phyloP scores from a whole-genome alignment of 2,329 filamentous ascomycete genomes.

The Pseudogymnoascus pannorum region DNA sequence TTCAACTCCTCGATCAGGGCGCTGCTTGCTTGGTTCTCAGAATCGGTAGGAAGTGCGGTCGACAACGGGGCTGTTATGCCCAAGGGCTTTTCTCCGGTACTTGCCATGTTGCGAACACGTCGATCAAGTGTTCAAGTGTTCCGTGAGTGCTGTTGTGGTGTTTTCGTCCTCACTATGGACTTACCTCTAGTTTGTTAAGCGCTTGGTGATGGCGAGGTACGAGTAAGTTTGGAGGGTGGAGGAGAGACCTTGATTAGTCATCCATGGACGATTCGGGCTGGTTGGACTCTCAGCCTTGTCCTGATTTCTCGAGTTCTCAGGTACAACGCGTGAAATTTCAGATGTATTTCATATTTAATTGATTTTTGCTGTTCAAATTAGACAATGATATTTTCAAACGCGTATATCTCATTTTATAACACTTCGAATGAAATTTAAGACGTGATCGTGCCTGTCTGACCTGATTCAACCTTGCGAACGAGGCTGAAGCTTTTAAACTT shows the following conservation, averaged over 20 bases:
- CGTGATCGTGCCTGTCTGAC: not conserved
- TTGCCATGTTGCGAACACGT: conserved; percentile 21
- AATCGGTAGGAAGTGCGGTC: conserved; percentile 62
- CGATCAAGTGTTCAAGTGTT: conserved; percentile 6
- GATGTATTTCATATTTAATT: not conserved
- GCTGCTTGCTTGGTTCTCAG: conserved; percentile 70
- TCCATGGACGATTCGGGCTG: not conserved
- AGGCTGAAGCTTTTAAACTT: conserved; percentile 8
- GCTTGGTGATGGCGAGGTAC: not conserved
- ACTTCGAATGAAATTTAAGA: not conserved
- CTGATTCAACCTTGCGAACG: not conserved
- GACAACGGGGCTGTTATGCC: conserved; percentile 86
- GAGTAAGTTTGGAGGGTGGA: not conserved
- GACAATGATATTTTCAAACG: not conserved
- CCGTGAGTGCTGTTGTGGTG: not conserved
- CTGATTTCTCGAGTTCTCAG: not conserved
- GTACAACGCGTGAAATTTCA: not conserved
- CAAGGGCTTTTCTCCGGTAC: conserved; percentile 20
- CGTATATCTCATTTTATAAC: not conserved
- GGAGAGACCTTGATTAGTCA: conserved; percentile 1
- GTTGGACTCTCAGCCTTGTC: not conserved
- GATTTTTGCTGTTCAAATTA: not conserved
- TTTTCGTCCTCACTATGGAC: not conserved
- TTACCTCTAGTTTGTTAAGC: conserved; percentile 4
- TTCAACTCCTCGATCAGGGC: conserved; percentile 78